Evolutionary conservation across 768 basidiomycete genomes (phyloP), one percentile per base, ranked within the genome.

Genomic region (Suillus plorans): DNA sequence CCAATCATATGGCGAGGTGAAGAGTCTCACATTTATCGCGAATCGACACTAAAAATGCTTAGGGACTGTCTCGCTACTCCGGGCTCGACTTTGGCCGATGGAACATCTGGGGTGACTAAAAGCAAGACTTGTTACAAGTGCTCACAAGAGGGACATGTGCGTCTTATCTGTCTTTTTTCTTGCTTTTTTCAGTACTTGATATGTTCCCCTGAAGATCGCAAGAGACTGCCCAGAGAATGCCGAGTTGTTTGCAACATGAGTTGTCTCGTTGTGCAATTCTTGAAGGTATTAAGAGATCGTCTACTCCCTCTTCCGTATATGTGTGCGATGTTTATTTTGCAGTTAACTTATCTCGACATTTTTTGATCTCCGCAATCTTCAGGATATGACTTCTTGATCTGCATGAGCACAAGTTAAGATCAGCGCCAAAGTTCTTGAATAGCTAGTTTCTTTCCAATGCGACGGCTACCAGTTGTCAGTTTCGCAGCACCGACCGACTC

Each of bases 121-220:
- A 85, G 73, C 67, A 94, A 90, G 81, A 92, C 90, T 60, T 95
- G 93, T 74, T 95, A 92, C 80, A 94, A 92, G 72, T 95, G 94
- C 71, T 89, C 91, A 73, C 86, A 89, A 75, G 90, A 92, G 75
- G 93, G 93, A 68, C 92, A 95, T 80, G 92, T 94, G 73, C 76
- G 91, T 81, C 34, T 57, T 52, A 57, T 47, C 39, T 14, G 8
- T 13, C 34, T 61, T 31, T 44, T 57, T 36, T 22, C 44, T 57
- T 53, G 47, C 55, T 44, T 52, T 53, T 60, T 47, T 18, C 58
- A 25, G 14, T 10, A 16, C 41, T n/a, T 64, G 61, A 64, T 49
- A 22, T 22, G 7, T 44, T 14, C 60, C 58, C 39, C 25, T 25
- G 31, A 65, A 89, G 87, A 87, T 89, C 71, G 86, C 87, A 52